Evolutionary conservation across 257 asterid genomes (phyloP), one percentile per base, ranked within the genome.

Genomic region (Gentiana dahurica): DNA sequence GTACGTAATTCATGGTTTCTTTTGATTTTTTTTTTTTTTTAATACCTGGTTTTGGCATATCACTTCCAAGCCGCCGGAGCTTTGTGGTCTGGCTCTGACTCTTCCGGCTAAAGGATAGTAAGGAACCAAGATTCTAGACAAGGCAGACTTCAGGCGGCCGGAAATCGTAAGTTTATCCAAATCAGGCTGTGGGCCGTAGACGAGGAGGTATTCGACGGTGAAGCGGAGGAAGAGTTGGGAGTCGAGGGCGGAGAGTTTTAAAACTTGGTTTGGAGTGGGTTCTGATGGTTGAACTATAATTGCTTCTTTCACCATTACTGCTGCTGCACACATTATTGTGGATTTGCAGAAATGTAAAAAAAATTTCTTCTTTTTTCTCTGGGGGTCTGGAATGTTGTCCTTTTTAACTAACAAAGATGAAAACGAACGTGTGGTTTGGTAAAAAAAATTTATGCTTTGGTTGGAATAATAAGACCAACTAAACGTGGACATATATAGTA

Each of bases 71-170:
- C 87, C 24, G 24, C 24, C 93, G 35, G 55, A 32, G 10, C 82
- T 79, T 3, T 80, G 84, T n/a, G 81, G 8, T 67, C 83, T 69
- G 46, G 54, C 8, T 43, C 87, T 65, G 4, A 82, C 87, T 58
- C 89, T 53, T 1, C 95, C 95, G 0, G 93, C 85, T 0, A 86
- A 70, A 1, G 95, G 95, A 3, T 83, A 86, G 69, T 86, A 86
- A 1, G 85, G 92, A 34, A 80, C 77, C 10, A 86, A 65, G 44
- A 79, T 81, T 57, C 67, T 73, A 39, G 72, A 68, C 58, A 86
- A 55, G 2, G 82, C 82, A 3, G 79, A 43, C 65, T 80, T 83
- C 6, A 83, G 36, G 3, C 69, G 75, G n/a, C 61, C 65, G 0
- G 57, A 15, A 48, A 64, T 51, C 6, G 77, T 46, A n/a, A 50